Evolutionary conservation across 768 basidiomycete species (phyloP), one percentile per base, ranked within the genome.

Genomic region (Pleurotus sapidus): DNA sequence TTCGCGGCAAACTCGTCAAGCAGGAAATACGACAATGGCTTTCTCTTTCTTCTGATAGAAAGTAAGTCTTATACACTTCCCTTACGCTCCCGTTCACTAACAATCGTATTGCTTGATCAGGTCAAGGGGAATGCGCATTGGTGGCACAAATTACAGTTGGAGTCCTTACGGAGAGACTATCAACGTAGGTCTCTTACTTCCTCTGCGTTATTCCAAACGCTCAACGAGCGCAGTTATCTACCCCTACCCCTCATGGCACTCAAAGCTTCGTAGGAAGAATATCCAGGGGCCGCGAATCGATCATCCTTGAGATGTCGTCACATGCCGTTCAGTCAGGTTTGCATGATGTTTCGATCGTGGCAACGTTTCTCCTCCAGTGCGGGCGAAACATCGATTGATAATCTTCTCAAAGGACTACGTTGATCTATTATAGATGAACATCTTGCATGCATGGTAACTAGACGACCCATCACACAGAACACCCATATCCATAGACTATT

Each of bases 321-420:
- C 68, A 75, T 23, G 80, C 80, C 1, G 67, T 84, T 27, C 72
- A 75, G 48, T 66, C 72, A 4, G 75, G 77, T 11, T 71, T 84
- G 23, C 65, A 82, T 3, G 78, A 84, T 38, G 65, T 69, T 3
- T 74, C 72, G 42, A 63, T 84, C 40, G 70, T 83, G 8, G 77
- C 80, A 0, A 74, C 81, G 0, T 64, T 77, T 6, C 67, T 84
- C 37, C 71, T 84, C 56, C 75, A 77, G 59, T 79, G 68, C 46
- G 83, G 82, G 39, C 72, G 73, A 56, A 73, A 66, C 60, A 78
- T 84, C 15, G 81, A 81, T 57, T 84, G 59, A 67, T 34, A 56
- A 20, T 30, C 17, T 39, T 42, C 27, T 7, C 30, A 9, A 34
- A 8, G 30, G 30, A 45, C 20, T 45, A 11, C 42, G 8, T 45